Evolutionary conservation across 2,329 filamentous ascomycete species (phyloP).

Genomic region (Penicillium sp.): DNA sequence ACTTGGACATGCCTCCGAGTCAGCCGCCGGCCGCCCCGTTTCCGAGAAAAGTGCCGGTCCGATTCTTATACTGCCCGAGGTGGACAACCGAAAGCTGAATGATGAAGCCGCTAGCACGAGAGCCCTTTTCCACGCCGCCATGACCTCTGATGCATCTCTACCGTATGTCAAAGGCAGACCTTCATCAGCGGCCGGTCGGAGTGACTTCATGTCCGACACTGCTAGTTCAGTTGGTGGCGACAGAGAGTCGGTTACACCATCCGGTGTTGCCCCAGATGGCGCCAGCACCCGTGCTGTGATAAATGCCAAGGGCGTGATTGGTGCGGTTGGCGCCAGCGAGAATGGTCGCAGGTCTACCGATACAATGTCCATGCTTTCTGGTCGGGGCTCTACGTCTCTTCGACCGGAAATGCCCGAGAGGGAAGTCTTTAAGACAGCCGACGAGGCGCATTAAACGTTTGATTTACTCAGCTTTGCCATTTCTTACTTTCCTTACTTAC

Average conservation of each 20-base stretch:
- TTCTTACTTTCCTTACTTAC: background rate
- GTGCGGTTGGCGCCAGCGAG: slow-evolving; percentile 15
- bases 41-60: slow-evolving; percentile 22
- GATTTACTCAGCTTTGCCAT: background rate
- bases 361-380: slow-evolving; percentile 20
- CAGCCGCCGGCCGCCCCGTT: slow-evolving; percentile 9
- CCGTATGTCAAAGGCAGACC: slow-evolving; percentile 18
- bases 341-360: slow-evolving; percentile 26
- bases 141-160: slow-evolving; percentile 22
- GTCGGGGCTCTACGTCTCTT: slow-evolving; percentile 8
- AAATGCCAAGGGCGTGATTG: slow-evolving; percentile 29
- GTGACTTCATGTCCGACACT: slow-evolving; percentile 28
- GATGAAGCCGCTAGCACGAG: slow-evolving; percentile 37
- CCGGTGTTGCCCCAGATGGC: slow-evolving; percentile 19
- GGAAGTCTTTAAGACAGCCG: slow-evolving; percentile 31
- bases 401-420: slow-evolving; percentile 30
- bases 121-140: slow-evolving; percentile 29
- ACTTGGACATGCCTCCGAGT: slow-evolving; percentile 4
- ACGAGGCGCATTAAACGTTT: slow-evolving; percentile 14
- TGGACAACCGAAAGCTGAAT: slow-evolving; percentile 25
- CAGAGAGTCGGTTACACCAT: slow-evolving; percentile 21
- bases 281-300: slow-evolving; percentile 33
- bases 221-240: slow-evolving; percentile 31
- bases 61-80: slow-evolving; percentile 29
- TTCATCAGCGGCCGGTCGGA: slow-evolving; percentile 28